Evolutionary conservation across 192 early-diverging fungal species (phyloP).

Genomic region (Fimicolochytrium jonesii): DNA sequence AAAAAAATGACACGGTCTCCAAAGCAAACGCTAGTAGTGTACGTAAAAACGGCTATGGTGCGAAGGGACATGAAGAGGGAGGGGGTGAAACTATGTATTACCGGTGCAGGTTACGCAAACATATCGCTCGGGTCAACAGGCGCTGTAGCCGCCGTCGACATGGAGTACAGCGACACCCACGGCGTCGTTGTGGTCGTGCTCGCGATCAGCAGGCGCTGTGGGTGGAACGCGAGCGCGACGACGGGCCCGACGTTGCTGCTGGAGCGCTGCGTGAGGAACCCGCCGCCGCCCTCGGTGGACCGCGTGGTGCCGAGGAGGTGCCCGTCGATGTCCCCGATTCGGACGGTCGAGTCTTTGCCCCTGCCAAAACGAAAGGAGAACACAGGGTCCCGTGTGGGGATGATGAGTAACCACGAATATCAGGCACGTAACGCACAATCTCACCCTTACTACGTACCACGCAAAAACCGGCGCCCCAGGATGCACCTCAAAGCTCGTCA

Average conservation of each 20-base stretch:
- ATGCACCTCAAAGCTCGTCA: conserved; percentile 33
- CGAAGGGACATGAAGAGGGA: too few relatives aligned
- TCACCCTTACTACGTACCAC: conserved; percentile 21
- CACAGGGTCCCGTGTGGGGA: too few relatives aligned
- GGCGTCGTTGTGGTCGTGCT: conserved; percentile 2
- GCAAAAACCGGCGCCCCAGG: conserved; percentile 36
- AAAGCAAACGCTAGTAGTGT: too few relatives aligned
- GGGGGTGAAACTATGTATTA: too few relatives aligned
- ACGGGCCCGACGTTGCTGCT: conserved; percentile 48
- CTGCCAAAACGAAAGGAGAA: neutral
- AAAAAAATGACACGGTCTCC: too few relatives aligned
- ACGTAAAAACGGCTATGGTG: too few relatives aligned
- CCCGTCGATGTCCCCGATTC: conserved; percentile 40
- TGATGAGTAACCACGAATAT: too few relatives aligned
- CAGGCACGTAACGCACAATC: too few relatives aligned
- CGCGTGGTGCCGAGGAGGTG: conserved; percentile 31
- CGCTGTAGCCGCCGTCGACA: neutral
- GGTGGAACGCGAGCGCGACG: conserved; percentile 63
- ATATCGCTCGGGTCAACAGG: too few relatives aligned
- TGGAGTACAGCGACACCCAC: conserved; percentile 2
- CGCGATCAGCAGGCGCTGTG: conserved; percentile 54
- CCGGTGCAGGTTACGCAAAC: too few relatives aligned
- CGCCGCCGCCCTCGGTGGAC: conserved; percentile 41
- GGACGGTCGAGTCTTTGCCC: conserved; percentile 34
- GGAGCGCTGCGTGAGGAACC: conserved; percentile 54